Evolutionary conservation across 1,284 basidiomycete genomes (phyloP), one percentile per base, ranked within the genome.

Genomic region (Irpex rosettiformis): DNA sequence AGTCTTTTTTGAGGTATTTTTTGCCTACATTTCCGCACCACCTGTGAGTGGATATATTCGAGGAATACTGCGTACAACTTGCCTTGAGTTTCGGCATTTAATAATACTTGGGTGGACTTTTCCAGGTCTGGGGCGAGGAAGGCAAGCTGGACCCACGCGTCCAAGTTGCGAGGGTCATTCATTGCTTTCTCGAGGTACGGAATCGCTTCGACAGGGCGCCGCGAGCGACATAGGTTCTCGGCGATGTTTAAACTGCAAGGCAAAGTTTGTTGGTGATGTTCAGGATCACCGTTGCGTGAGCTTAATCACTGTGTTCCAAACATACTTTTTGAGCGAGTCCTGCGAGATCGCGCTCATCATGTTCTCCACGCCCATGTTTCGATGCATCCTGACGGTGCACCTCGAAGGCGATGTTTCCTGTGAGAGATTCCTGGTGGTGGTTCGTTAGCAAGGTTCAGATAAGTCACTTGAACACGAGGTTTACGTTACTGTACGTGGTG

Each of bases 21-120:
- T 70, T 70, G 16, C 76, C 75, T 76, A 30, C 18, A 18, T 10
- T 3, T 6, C 33, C 6, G 33, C 33, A 6, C 22, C 54, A 13
- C 21, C 28, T 16, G n/a, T n/a, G n/a, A n/a, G n/a, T n/a, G n/a
- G n/a, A n/a, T n/a, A n/a, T n/a, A n/a, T n/a, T n/a, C n/a, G n/a
- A n/a, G 8, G 24, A 11, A 37, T 37, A 37, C 5, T 11, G 16
- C 3, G 33, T 16, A 37, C 11, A 37, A 37, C 33, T 37, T 37
- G 55, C 53, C 58, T 58, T 58, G 52, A 18, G 25, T 27, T 43
- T 55, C 58, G 11, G 58, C 58, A 7, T 24, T 22, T 6, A 37
- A 4, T 6, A 58, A 52, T 13, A 25, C 10, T 18, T 51, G 33
- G 8, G 43, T 54, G 6, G 58, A 55, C 7, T 28, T 37, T 4